Evolutionary conservation across 805 yeast species (phyloP).

Genomic region (Cyberlindnera galapagoensis): DNA sequence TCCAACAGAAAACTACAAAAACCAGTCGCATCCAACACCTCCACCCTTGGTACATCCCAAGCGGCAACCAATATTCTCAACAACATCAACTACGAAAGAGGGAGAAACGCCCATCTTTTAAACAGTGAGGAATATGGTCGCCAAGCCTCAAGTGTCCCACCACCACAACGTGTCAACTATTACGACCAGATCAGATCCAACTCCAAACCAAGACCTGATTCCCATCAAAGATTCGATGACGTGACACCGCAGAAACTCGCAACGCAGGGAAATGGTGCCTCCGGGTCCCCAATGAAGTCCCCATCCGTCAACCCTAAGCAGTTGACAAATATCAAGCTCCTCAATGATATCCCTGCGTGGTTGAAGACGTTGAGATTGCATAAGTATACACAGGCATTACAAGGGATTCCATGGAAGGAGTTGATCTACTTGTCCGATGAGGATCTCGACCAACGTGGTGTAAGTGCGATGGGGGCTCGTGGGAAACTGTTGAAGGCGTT

Average conservation of each 20-base stretch:
- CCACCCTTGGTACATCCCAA: too few relatives aligned
- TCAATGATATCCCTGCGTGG: constrained; percentile 88
- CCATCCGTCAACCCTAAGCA: constrained; percentile 44
- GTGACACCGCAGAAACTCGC: constrained; percentile 1
- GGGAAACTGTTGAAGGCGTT: constrained; percentile 90
- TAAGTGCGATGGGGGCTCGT: constrained; percentile 92
- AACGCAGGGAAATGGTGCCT: not conserved
- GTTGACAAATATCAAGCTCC: constrained; percentile 44
- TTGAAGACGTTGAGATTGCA: constrained; percentile 82
- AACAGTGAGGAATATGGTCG: constrained; percentile 7
- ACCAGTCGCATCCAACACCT: not conserved
- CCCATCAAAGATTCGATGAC: constrained; percentile 1
- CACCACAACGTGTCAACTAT: constrained; percentile 20
- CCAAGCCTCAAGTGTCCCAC: constrained; percentile 20
- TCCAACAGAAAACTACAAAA: constrained; percentile 23
- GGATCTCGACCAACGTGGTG: constrained; percentile 72
- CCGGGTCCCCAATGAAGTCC: constrained; percentile 25
- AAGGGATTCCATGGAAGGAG: constrained; percentile 71
- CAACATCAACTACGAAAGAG: constrained; percentile 12
- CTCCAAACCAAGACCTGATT: not conserved
- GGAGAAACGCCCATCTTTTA: constrained; percentile 7
- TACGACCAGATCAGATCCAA: constrained; percentile 9
- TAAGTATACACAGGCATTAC: constrained; percentile 83
- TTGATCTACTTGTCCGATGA: constrained; percentile 66
- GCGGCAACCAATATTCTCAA: not conserved